Evolutionary conservation across 1,284 basidiomycete genomes (phyloP).

Genomic region (Vanrija pseudolonga): DNA sequence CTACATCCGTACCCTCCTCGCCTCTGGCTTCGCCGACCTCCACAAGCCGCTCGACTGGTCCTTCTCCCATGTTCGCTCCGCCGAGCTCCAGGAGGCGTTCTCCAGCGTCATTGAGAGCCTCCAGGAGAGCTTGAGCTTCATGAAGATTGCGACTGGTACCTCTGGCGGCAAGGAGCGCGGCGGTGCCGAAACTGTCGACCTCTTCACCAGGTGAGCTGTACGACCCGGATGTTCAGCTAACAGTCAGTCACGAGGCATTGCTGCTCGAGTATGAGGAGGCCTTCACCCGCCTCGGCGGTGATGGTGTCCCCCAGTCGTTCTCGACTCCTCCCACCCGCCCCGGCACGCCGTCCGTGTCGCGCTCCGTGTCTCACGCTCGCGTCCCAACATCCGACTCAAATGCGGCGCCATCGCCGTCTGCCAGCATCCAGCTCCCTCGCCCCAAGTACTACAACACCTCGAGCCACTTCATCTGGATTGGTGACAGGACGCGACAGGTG

Average conservation of each 20-base stretch:
- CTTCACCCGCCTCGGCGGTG: constrained; percentile 63
- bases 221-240: neutral
- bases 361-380: constrained; percentile 24
- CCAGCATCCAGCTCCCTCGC: neutral
- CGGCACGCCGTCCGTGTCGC: constrained; percentile 24
- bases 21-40: constrained; percentile 85
- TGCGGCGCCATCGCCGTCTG: neutral
- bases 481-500: constrained; percentile 90
- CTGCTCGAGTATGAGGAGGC: constrained; percentile 92
- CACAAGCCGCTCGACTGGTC: constrained; percentile 92
- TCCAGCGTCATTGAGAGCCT: constrained; percentile 77
- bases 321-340: constrained; percentile 21
- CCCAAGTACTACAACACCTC: constrained; percentile 53
- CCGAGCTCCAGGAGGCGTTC: constrained; percentile 72
- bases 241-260: constrained; percentile 79
- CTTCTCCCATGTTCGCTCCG: constrained; percentile 82
- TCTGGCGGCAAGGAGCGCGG: constrained; percentile 56
- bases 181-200: constrained; percentile 84
- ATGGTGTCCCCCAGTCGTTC: constrained; percentile 11
- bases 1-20: constrained; percentile 80
- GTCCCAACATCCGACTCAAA: neutral
- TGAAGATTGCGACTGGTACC: constrained; percentile 66
- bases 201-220: constrained; percentile 75
- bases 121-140: constrained; percentile 89
- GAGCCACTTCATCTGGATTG: constrained; percentile 95